Evolutionary conservation across 345 rosid species (phyloP).

Genomic region (Dipteronia dyeriana): DNA sequence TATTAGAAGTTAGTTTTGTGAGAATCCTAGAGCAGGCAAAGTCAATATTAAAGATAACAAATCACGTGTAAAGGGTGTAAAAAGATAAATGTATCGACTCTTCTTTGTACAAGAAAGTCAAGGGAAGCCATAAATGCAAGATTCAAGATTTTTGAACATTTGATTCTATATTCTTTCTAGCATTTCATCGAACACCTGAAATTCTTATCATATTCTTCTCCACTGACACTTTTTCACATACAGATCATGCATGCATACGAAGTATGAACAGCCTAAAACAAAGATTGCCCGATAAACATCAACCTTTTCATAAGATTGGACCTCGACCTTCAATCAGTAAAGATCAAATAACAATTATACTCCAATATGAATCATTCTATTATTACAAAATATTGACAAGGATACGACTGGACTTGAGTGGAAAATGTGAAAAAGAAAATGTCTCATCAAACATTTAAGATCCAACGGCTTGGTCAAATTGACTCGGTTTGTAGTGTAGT

Average conservation of each 20-base stretch:
- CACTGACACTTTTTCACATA: no score
- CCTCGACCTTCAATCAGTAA: not conserved
- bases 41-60: no score
- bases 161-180: no score
- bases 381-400: not conserved
- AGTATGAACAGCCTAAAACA: not conserved
- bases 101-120: no score
- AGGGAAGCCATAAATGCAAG: no score
- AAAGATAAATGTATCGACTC: no score
- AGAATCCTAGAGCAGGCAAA: no score
- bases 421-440: not conserved
- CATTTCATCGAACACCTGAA: no score
- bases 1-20: no score
- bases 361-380: not conserved
- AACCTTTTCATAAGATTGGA: not conserved
- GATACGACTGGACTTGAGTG: not conserved
- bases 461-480: not conserved
- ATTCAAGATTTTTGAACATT: no score
- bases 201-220: no score
- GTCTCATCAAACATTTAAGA: not conserved
- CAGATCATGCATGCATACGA: not conserved
- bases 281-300: not conserved
- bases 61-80: no score
- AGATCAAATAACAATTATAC: not conserved
- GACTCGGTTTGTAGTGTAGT: not conserved